Evolutionary conservation across 371 early-diverging fungal genomes (phyloP), one percentile per base, ranked within the genome.

Genomic region (Mucor velutinosus): DNA sequence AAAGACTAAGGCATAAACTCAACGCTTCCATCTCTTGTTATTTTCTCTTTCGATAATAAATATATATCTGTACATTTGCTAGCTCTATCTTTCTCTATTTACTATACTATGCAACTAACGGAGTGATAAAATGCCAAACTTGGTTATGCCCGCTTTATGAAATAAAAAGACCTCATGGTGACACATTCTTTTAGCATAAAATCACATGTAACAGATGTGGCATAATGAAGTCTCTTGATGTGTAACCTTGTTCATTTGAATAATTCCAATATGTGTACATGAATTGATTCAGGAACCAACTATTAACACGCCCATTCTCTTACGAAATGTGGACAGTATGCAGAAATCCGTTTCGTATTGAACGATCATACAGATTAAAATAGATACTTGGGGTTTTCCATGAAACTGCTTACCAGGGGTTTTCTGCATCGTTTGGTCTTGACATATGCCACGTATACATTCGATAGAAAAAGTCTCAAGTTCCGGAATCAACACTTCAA

Each of bases 111-210:
- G 33, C 33, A 45, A 19, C 19, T 8, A 45, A 45, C 45, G 45
- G 45, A 45, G 45, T 19, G 19, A 45, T 19, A 45, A 37, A 45
- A 45, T 19, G 45, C 19, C 45, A 45, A 17, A n/a, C 19, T 3
- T 45, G 7, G 45, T 45, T 45, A 45, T 45, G 45, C 45, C 45
- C 45, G 45, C 45, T 45, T 45, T 12, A 49, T 21, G 15, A 45
- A 45, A 45, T n/a, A 45, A 45, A 45, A 51, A 23, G 14, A 25
- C 23, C 51, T 51, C 51, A 51, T 51, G 51, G 51, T 51, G 25
- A 51, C 51, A 51, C 51, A 51, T 51, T 23, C 33, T 51, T 51
- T 51, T 51, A 51, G 51, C 51, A 51, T 51, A 51, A 51, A 51
- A 51, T 51, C 51, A 51, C 51, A 25, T 51, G 51, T 51, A 51